Conservation (phyloP, 208 protist genomes). For the Leishmania tarentolae region DNA sequence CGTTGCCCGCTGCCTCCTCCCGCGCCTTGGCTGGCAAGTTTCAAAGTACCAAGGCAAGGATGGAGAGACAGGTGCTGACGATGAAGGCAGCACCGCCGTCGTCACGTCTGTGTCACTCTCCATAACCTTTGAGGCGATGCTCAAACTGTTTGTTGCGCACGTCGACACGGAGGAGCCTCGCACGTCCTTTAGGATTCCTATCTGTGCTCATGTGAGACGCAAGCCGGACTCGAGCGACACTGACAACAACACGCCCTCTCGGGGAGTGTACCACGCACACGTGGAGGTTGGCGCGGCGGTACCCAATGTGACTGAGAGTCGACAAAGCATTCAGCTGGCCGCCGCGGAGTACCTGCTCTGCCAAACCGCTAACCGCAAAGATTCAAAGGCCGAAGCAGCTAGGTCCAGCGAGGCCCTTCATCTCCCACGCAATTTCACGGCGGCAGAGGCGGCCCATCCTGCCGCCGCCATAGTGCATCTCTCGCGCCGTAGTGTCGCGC, state of each 20-base stretch:
- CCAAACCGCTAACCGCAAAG: neutral
- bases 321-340: slow-evolving; percentile 29
- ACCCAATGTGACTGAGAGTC: slow-evolving; percentile 35
- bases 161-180: slow-evolving; percentile 34
- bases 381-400: slow-evolving; percentile 1
- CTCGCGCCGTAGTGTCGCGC: slow-evolving; percentile 6
- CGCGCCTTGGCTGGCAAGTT: slow-evolving; percentile 28
- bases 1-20: slow-evolving; percentile 22
- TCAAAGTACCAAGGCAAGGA: neutral
- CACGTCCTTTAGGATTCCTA: slow-evolving; percentile 29
- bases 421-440: neutral
- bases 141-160: slow-evolving; percentile 38
- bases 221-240: neutral
- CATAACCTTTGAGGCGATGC: slow-evolving; percentile 14
- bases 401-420: neutral
- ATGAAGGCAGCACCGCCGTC: neutral
- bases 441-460: neutral
- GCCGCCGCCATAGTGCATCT: slow-evolving; percentile 10
- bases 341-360: slow-evolving; percentile 23
- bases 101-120: slow-evolving; percentile 27
- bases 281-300: slow-evolving; percentile 28
- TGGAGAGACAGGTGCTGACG: neutral
- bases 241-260: neutral
- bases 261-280: slow-evolving; percentile 19
- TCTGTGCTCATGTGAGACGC: slow-evolving; percentile 20